Conservation (phyloP, 371 early-diverging fungal genomes). For the Fennellomyces sp. region DNA sequence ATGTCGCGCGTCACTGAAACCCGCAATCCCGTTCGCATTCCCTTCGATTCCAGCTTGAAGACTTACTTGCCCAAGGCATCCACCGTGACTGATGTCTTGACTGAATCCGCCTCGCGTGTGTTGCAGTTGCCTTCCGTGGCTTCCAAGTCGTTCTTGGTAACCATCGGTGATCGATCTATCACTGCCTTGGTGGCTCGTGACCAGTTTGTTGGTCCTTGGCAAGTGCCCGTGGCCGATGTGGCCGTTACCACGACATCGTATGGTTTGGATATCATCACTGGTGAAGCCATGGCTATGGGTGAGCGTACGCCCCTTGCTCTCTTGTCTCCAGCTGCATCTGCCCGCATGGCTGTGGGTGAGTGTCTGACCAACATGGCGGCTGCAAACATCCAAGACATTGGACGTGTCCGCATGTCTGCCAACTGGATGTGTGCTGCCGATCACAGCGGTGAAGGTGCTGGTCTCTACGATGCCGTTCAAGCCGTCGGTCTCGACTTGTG, state of each 20-base stretch:
- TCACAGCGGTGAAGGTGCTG: constrained; percentile 90
- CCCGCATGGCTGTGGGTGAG: constrained; percentile 96
- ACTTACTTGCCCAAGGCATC: constrained; percentile 54
- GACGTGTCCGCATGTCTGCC: constrained; percentile 84
- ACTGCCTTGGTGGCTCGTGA: constrained; percentile 95
- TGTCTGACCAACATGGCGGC: constrained; percentile 89
- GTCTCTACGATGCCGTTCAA: constrained; percentile 90
- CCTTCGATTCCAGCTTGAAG: constrained; percentile 67
- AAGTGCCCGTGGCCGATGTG: constrained; percentile 96
- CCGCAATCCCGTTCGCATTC: constrained; percentile 49
- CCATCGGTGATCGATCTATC: constrained; percentile 95
- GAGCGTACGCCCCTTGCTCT: constrained; percentile 92
- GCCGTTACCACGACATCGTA: constrained; percentile 84
- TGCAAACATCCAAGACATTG: constrained; percentile 75
- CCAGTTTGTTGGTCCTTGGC: constrained; percentile 98
- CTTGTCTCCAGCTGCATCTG: constrained; percentile 85
- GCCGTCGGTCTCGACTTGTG: constrained; percentile 94
- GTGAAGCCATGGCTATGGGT: constrained; percentile 98
- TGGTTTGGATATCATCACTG: constrained; percentile 69
- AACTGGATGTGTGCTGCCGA: constrained; percentile 98
- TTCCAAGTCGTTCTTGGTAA: constrained; percentile 92
- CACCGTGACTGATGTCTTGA: constrained; percentile 31
- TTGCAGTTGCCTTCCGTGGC: constrained; percentile 89
- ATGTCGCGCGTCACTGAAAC: constrained; percentile 82
- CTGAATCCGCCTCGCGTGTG: constrained; percentile 77